phyloP scores from a whole-genome alignment of 2,329 filamentous ascomycete species.

The Talaromyces funiculosus region DNA sequence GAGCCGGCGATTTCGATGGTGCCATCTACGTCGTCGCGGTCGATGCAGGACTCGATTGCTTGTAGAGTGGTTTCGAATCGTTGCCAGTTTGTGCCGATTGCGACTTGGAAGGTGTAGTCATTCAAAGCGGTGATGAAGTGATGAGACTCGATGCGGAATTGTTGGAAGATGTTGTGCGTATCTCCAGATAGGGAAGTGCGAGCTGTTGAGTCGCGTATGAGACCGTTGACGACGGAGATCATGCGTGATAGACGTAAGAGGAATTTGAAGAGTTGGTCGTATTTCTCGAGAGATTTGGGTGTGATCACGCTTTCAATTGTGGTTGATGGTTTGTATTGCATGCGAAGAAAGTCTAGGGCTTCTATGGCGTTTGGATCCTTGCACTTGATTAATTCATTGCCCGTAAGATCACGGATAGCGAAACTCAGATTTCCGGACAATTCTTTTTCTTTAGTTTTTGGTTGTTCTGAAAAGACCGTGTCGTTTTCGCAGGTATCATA shows the following conservation, averaged over 20 bases:
- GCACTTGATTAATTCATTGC: conserved; percentile 73
- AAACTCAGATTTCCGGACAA: conserved; percentile 73
- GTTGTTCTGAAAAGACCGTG: conserved; percentile 13
- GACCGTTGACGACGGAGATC: conserved; percentile 65
- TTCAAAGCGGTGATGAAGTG: conserved; percentile 70
- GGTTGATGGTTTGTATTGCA: conserved; percentile 74
- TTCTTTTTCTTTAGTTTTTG: conserved; percentile 23
- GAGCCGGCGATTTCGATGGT: conserved; percentile 52
- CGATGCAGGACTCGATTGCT: conserved; percentile 55
- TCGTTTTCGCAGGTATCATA: conserved; percentile 43
- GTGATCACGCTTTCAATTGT: conserved; percentile 71
- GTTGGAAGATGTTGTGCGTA: conserved; percentile 43
- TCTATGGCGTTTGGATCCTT: conserved; percentile 77
- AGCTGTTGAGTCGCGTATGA: conserved; percentile 53
- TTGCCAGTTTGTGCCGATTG: conserved; percentile 67
- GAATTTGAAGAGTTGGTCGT: conserved; percentile 78
- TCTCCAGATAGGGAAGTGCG: conserved; percentile 28
- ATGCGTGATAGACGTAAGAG: conserved; percentile 72
- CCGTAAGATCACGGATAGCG: conserved; percentile 71
- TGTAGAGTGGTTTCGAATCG: conserved; percentile 63
- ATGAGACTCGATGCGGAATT: conserved; percentile 70
- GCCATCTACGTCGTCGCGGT: conserved; percentile 40
- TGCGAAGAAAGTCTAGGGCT: conserved; percentile 84
- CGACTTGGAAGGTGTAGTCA: conserved; percentile 74
- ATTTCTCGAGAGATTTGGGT: conserved; percentile 63